These are phyloP conservation scores for Pleurotus sapidus DNA, from an alignment of 768 basidiomycete species.

Conservation along the genomic window DNA sequence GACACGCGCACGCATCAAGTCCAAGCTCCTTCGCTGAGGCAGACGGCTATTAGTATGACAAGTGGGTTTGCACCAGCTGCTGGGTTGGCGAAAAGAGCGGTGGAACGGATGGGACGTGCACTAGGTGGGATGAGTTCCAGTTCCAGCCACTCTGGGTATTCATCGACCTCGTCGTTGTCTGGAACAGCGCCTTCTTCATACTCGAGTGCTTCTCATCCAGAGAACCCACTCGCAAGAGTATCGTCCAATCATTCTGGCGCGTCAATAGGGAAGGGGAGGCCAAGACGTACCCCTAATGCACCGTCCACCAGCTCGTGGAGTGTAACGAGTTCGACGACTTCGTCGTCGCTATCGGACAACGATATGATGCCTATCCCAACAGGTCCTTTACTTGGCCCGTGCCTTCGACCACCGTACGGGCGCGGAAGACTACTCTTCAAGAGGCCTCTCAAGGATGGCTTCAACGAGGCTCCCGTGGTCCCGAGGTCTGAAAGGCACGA, in stretches of 20 bases:
- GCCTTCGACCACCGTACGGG: slow-evolving; percentile 53
- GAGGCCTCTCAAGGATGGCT: slow-evolving; percentile 50
- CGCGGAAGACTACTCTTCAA: slow-evolving; percentile 58
- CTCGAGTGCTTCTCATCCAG: slow-evolving; percentile 21
- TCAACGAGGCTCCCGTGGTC: slow-evolving; percentile 52
- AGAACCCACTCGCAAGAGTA: slow-evolving; percentile 32
- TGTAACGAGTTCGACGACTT: slow-evolving; percentile 42
- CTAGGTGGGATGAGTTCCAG: slow-evolving; percentile 47
- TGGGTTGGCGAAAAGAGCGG: slow-evolving; percentile 73
- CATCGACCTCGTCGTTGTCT: slow-evolving; percentile 42
- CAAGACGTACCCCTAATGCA: slow-evolving; percentile 55
- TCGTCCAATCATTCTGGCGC: slow-evolving; percentile 33
- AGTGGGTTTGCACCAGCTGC: slow-evolving; percentile 67
- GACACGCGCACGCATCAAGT: slow-evolving; percentile 12
- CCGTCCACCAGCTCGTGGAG: slow-evolving; percentile 55
- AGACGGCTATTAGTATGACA: slow-evolving; percentile 74
- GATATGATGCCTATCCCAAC: slow-evolving; percentile 37
- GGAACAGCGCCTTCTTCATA: slow-evolving; percentile 36
- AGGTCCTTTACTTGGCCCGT: slow-evolving; percentile 52
- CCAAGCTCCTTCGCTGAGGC: slow-evolving; percentile 36
- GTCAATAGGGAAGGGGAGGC: slow-evolving; percentile 28
- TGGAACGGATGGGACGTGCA: slow-evolving; percentile 71
- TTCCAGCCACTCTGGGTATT: slow-evolving; percentile 40
- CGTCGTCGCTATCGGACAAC: slow-evolving; percentile 45
- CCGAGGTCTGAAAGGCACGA: slow-evolving; percentile 17